phyloP scores from a whole-genome alignment of 129 eudicot genomes.

The Apium graveolens region DNA sequence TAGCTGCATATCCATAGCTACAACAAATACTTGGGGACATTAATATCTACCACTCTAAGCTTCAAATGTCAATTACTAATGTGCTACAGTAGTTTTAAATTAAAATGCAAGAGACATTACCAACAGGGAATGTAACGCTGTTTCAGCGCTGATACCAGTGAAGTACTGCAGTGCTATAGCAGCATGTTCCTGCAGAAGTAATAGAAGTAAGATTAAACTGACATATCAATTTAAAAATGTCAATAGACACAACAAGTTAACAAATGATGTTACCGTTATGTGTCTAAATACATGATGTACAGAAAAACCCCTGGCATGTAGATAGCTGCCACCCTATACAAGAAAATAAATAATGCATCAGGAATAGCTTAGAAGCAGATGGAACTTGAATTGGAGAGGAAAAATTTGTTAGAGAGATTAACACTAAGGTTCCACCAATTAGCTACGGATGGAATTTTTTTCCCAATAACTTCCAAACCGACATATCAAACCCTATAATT shows the following conservation, averaged over 20 bases:
- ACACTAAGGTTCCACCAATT: background rate
- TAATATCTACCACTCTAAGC: conserved; percentile 2
- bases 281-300: conserved; percentile 40
- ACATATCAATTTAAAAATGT: background rate
- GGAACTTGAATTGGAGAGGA: background rate
- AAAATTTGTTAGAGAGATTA: background rate
- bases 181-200: conserved; percentile 42
- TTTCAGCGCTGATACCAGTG: conserved; percentile 25
- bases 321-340: conserved; percentile 48
- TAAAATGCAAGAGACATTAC: conserved; percentile 19
- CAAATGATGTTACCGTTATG: conserved; percentile 37
- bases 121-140: conserved; percentile 34
- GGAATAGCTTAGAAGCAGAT: background rate
- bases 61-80: background rate
- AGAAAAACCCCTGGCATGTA: conserved; percentile 54
- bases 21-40: conserved; percentile 7
- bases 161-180: conserved; percentile 54
- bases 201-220: background rate
- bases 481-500: background rate
- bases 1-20: conserved; percentile 63
- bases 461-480: background rate
- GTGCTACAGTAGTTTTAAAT: background rate
- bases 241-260: background rate
- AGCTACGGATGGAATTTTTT: background rate
- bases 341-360: background rate